Evolutionary conservation across 176 grass and related monocot genomes (phyloP), one percentile per base, ranked within the genome.

Genomic region (Typha latifolia): DNA sequence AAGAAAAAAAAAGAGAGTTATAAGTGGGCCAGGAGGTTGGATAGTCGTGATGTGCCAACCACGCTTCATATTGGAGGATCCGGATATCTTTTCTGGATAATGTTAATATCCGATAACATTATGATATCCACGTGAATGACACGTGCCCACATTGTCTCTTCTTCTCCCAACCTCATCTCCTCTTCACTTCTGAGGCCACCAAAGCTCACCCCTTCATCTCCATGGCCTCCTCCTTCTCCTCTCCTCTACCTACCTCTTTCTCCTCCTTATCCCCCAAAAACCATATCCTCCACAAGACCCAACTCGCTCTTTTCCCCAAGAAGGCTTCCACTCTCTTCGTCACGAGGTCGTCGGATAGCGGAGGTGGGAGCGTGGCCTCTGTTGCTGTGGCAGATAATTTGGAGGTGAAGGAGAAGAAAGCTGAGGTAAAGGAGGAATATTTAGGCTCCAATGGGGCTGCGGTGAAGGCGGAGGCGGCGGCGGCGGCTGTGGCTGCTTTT

Each of bases 221-320:
- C 65, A 67, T 84, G 82, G 82, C 71, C 63, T 84, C 71, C 5
- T 70, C 79, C 74, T 73, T 66, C 74, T 34, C 63, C 72, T 76
- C 71, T 66, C 14, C 67, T 23, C 63, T 78, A 5, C 51, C 64
- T 49, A 48, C 71, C 12, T 21, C 82, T 48, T 64, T 75, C 61
- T 63, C 82, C 29, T 34, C 70, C 75, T 69, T 78, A 48, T 34
- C 77, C 32, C 47, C 19, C 47, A 69, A 48, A 56, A 20, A 3
- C 62, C 51, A 63, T 62, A 29, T 74, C 63, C 49, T 26, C 19
- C 24, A 55, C 68, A 47, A 12, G 34, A 20, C 16, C 62, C 72
- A 48, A 14, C 32, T 32, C 63, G 20, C 21, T 56, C 47, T 66
- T 9, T 49, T 71, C 61, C 70, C 67, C 12, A 66, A 31, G 65